Evolutionary conservation across 1,284 basidiomycete species (phyloP), one percentile per base, ranked within the genome.

Genomic region (Ceratobasidium sp.): DNA sequence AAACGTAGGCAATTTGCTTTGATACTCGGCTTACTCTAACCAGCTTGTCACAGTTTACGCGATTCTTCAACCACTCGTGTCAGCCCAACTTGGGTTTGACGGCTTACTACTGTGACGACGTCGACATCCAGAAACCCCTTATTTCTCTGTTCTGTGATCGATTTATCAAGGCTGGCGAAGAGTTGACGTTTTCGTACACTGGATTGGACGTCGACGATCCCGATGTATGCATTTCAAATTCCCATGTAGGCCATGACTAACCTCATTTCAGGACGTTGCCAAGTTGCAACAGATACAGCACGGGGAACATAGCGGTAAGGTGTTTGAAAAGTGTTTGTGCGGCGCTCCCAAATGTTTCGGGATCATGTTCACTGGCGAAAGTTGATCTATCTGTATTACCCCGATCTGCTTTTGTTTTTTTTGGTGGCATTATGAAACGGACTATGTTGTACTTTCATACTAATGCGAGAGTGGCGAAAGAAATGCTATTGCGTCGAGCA

Each of bases 31-130:
- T 68, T 75, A 20, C n/a, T n/a, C 17, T 62, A 73, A 75, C 74
- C 52, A 71, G 73, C 54, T 60, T 70, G 29, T n/a, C 58, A n/a
- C 72, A 90, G 88, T 89, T 89, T 77, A 89, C 88, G 43, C 82
- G 88, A 17, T 90, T 87, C 73, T 73, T 90, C 91, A 95, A 95
- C 74, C 93, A 96, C 75, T 93, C 90, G 17, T 96, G 94, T 75
- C 87, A 93, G 71, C 93, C 94, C 0, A 97, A 96, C 76, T 87
- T 91, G 71, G 77, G 77, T 3, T 83, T 93, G 12, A 82, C 84
- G n/a, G 82, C 91, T 0, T 88, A 87, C 35, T 90, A 92, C 71
- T 86, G 88, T 72, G 86, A 90, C 70, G 87, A 89, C 71, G 79
- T 85, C 52, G 80, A 87, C 75, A 77, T 89, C 52, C 77, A 83